Conservation (phyloP, 1,284 basidiomycete genomes). For the Ustilago curta region DNA sequence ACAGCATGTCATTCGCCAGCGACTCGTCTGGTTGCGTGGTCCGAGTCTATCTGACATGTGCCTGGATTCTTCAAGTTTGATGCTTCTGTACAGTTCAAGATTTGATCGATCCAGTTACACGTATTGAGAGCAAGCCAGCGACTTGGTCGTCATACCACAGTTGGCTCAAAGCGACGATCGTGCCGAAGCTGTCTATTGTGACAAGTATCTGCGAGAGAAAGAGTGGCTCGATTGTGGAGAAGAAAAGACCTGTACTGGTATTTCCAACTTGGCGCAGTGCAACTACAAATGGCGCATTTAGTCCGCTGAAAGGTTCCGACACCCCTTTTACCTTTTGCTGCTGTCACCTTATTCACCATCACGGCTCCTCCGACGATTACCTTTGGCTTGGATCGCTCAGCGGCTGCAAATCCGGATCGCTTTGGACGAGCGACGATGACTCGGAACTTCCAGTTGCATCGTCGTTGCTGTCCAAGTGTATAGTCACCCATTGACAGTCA, state of each 20-base stretch:
- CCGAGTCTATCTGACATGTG: background rate
- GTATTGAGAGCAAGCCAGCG: background rate
- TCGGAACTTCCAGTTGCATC: background rate
- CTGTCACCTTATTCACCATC: background rate
- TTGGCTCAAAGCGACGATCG: too few relatives aligned
- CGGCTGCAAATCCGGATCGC: background rate
- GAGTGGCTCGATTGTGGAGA: background rate
- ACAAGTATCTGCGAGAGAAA: background rate
- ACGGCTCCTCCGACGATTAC: background rate
- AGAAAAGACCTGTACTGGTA: too few relatives aligned
- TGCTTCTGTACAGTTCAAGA: background rate
- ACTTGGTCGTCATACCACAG: background rate
- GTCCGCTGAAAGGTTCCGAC: background rate
- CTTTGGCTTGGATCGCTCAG: background rate
- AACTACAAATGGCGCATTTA: background rate
- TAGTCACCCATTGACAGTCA: constrained; percentile 14
- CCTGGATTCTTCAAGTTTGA: background rate
- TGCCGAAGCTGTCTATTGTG: background rate
- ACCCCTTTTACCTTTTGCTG: background rate
- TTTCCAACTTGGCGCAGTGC: background rate
- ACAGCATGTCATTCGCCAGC: background rate
- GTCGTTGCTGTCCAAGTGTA: constrained; percentile 1
- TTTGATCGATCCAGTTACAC: background rate
- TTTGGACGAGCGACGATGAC: background rate
- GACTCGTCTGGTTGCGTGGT: background rate